Base-by-base conservation (phyloP, 305 asterid genomes). In the Fraxinus sp. region DNA sequence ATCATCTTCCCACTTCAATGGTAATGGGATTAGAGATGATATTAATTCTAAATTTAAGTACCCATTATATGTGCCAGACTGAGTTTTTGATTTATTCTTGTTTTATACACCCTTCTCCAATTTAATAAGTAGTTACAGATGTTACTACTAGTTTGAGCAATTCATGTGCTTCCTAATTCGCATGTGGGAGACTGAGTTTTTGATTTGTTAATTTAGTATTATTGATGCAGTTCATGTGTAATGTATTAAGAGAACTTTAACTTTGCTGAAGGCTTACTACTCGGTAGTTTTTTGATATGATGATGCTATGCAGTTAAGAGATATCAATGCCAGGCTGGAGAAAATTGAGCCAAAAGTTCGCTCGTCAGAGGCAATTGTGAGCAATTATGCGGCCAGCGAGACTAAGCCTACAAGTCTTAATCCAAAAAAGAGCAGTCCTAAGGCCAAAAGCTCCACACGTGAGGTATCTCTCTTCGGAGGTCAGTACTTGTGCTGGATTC, bases 401-500 rank as follows among this genome's bases (percentile, higher is more conserved):
- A 71, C 85, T 79, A 96, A 92, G 88, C 90, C 94, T 70, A 74
- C 92, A 66, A 85, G 74, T 80, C 82, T 82, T 85, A 89, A 89
- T 88, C 78, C 93, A 76, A 95, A 96, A 89, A 96, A 87, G 87
- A 92, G 92, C 90, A 95, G 98, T 85, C 99, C 99, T 26, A 95
- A 89, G 92, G 97, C 98, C 77, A 95, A 88, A 85, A 92, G 86
- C 87, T 91, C 92, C 18, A 79, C 92, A 22, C 93, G 98, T 0
- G 99, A 93, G 90, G 92, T 75, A 81, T 93, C 99, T 84, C 96
- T 95, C 74, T 93, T 96, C 86, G 98, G 98, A 93, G 99, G 99
- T 96, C 87, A 89, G 97, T 89, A 76, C 86, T 78, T 74, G 62
- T 82, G 79, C 75, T 74, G 72, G 75, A 66, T 77, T 33, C 18